Evolutionary conservation across 164 flowering plant species (phyloP), one percentile per base, ranked within the genome.

Genomic region (Buxus sempervirens): DNA sequence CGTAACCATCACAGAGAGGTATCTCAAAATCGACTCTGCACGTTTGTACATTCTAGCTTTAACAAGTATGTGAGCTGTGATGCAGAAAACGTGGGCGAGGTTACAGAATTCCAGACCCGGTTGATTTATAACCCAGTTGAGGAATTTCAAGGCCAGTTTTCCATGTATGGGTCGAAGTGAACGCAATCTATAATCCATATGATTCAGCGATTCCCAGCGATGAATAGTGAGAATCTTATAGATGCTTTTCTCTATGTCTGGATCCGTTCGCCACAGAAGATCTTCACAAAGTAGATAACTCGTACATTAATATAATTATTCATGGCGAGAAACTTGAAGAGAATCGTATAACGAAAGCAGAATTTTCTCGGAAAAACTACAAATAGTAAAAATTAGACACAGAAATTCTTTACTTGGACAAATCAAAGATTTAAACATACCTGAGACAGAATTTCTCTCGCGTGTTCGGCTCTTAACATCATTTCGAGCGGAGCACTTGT

Each of bases 191-290:
- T 88, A 90, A 16, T 82, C 76, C 97, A 92, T 92, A 69, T 77
- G 83, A 76, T 90, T 88, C 75, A 92, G 70, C 0, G 96, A 91
- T 59, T 88, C 91, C 97, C 97, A 91, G 1, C 97, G 79, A 67
- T 84, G 82, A 60, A 88, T 82, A 1, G 97, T 92, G 22, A 92
- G 80, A 65, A 88, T 71, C 19, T 79, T 64, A 66, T 82, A 87
- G 61, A 90, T 81, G 72, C 97, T 92, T 32, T 79, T 79, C 84
- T 88, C 89, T 71, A 78, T 64, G 38, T 68, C 77, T 58, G 69
- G 45, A 20, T 62, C 80, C 74, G 80, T 64, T 66, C 38, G 48
- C 58, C 68, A 61, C 51, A 69, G 28, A 15, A 64, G 69, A 22
- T 5, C 6, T 21, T 41, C 1, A 7, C 49, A 26, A 42, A 9